Base-by-base conservation (phyloP, 768 basidiomycete species). In the Xerocomus potaroensis region DNA sequence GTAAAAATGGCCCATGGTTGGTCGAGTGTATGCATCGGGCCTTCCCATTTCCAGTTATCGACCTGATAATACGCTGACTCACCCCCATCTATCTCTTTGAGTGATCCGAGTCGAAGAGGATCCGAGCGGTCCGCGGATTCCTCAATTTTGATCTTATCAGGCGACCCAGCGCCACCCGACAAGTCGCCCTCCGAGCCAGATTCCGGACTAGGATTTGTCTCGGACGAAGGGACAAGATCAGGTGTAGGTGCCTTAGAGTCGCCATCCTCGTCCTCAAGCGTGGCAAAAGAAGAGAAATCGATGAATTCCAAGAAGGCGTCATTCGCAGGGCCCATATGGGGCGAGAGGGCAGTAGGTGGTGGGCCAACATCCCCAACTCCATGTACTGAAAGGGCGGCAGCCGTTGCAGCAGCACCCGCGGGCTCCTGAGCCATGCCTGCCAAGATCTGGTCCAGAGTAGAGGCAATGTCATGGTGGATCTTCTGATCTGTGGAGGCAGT, bases 201-300 rank as follows among this genome's bases (percentile, higher is more conserved):
- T 57, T 84, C 83, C 3, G 87, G 87, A 60, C 86, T 88, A 10
- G 79, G 81, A 54, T 87, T 86, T 16, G 86, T 79, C 48, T 87
- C 86, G 16, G 84, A 82, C 10, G 81, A 78, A 27, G 74, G 72
- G 14, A 85, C 69, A 39, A 90, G 73, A 45, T 89, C 87, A 8
- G 87, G 87, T 3, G 87, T 89, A 8, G 76, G 72, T n/a, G 81
- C 78, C 58, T 84, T 85, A 12, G 81, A 83, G 39, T 67, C 64
- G 41, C 76, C 78, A 29, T 83, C 83, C 47, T 87, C 84, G 18
- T 79, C 80, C 9, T 70, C 66, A 31, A 62, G 62, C 14, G 71
- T 72, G 41, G 72, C 71, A 53, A 76, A 84, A 7, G 74, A 75
- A 37, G 85, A 79, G 53, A 84, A 84, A 63, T 89, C 86, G 61